Evolutionary conservation across 2,329 filamentous ascomycete species (phyloP).

Genomic region (Pseudogymnoascus sp.): DNA sequence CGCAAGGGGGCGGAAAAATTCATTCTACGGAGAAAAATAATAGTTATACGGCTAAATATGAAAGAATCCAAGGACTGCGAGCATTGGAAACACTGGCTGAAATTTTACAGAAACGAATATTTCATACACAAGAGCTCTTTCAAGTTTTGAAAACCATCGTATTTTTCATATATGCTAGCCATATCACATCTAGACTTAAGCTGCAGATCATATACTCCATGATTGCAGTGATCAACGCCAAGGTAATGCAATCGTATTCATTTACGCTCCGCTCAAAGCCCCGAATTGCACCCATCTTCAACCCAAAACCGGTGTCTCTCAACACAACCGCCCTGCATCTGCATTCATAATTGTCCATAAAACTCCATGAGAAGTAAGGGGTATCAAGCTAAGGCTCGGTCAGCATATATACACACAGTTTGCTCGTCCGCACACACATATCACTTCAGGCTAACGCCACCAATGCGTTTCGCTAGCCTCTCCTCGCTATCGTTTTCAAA

Average conservation of each 20-base stretch:
- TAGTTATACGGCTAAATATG: not conserved
- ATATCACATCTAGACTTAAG: conserved; percentile 1
- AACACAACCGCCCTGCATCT: not conserved
- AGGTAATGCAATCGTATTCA: conserved; percentile 1
- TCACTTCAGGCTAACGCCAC: conserved; percentile 53
- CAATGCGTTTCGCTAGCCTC: conserved; percentile 58
- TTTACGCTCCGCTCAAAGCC: not conserved
- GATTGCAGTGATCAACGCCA: not conserved
- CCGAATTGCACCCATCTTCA: not conserved
- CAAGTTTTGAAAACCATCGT: not conserved
- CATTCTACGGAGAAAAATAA: not conserved
- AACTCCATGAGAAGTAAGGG: conserved; percentile 7
- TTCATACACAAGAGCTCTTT: not conserved
- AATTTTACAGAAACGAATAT: not conserved
- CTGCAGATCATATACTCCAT: conserved; percentile 3
- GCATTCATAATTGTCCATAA: not conserved
- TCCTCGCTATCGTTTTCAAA: conserved; percentile 27
- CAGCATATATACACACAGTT: not conserved
- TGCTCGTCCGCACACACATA: conserved; percentile 6
- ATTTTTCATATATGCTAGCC: conserved; percentile 4
- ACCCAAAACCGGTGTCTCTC: conserved; percentile 3
- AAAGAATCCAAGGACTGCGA: not conserved
- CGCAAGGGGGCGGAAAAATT: not conserved
- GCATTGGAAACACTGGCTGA: not conserved
- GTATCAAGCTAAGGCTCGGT: not conserved